Conservation (phyloP, 2,329 filamentous ascomycete species). For the Tolypocladium ophioglossoides region DNA sequence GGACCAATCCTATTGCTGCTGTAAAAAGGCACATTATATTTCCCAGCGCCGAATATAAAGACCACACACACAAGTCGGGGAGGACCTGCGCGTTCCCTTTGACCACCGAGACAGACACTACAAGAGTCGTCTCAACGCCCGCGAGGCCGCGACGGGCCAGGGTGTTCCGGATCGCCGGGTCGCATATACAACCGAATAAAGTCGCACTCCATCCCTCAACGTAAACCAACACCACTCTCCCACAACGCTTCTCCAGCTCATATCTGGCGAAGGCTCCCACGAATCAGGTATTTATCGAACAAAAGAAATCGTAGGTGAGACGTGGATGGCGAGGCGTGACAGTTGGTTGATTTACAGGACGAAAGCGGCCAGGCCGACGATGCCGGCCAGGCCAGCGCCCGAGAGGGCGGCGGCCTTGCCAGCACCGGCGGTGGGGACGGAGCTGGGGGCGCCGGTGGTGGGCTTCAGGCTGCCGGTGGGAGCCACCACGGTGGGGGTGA, state of each 20-base stretch:
- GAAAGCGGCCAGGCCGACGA: slow-evolving; percentile 48
- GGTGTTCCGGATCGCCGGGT: slow-evolving; percentile 15
- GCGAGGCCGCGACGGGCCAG: neutral
- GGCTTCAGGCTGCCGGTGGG: slow-evolving; percentile 7
- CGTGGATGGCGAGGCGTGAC: slow-evolving; percentile 23
- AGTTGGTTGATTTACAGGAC: slow-evolving; percentile 41
- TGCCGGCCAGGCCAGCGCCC: slow-evolving; percentile 48
- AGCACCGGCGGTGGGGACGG: slow-evolving; percentile 42
- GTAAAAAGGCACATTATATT: slow-evolving; percentile 21
- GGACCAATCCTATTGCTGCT: slow-evolving; percentile 12
- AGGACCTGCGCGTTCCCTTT: slow-evolving; percentile 8
- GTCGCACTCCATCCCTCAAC: slow-evolving; percentile 9
- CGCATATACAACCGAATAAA: slow-evolving; percentile 24
- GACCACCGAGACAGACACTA: slow-evolving; percentile 4
- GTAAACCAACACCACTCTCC: slow-evolving; percentile 15
- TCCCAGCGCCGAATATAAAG: slow-evolving; percentile 12
- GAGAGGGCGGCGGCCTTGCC: slow-evolving; percentile 46
- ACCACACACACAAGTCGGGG: slow-evolving; percentile 12
- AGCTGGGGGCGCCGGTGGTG: slow-evolving; percentile 20
- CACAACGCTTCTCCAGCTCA: slow-evolving; percentile 24
- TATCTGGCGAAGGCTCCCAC: slow-evolving; percentile 26
- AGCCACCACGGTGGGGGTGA: slow-evolving; percentile 13
- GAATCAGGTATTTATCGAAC: slow-evolving; percentile 29
- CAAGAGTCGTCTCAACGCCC: neutral
- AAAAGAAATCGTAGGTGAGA: slow-evolving; percentile 29